These are phyloP conservation scores for Nitzschia inconspicua DNA, from an alignment of 108 stramenopile genomes.

Conservation along the genomic window DNA sequence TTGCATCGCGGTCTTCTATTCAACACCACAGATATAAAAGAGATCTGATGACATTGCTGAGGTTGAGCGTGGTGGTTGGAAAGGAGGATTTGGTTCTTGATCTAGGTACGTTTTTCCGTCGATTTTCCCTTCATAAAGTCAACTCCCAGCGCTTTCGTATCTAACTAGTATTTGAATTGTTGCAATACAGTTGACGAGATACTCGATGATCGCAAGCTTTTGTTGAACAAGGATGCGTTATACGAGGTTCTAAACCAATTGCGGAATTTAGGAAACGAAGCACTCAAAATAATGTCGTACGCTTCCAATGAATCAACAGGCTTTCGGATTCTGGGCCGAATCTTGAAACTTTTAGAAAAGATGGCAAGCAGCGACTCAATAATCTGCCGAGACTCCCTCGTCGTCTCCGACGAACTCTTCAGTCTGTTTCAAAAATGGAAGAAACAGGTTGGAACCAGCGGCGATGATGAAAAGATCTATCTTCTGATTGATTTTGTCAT, in stretches of 20 bases:
- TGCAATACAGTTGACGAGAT: slow-evolving; percentile 30
- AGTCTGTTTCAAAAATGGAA: slow-evolving; percentile 22
- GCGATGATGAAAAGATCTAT: slow-evolving; percentile 21
- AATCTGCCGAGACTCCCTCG: slow-evolving; percentile 12
- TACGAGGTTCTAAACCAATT: slow-evolving; percentile 26
- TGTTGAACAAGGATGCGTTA: slow-evolving; percentile 8
- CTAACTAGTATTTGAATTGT: background rate
- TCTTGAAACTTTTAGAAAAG: slow-evolving; percentile 36
- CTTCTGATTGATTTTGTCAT: slow-evolving; percentile 43
- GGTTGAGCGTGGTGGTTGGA: slow-evolving; percentile 49
- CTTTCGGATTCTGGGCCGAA: slow-evolving; percentile 27
- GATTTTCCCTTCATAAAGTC: background rate
- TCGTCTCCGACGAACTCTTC: slow-evolving; percentile 24
- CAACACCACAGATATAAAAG: slow-evolving; percentile 52
- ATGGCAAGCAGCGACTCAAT: slow-evolving; percentile 22
- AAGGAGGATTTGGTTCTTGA: slow-evolving; percentile 60
- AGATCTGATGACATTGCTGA: slow-evolving; percentile 60
- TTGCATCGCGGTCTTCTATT: slow-evolving; percentile 54
- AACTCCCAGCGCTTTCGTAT: background rate
- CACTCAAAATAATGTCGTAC: slow-evolving; percentile 24
- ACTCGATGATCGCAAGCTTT: slow-evolving; percentile 24
- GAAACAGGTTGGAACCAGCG: background rate
- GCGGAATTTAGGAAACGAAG: slow-evolving; percentile 30
- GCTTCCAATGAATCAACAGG: slow-evolving; percentile 1
- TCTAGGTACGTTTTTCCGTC: slow-evolving; percentile 51